A percentile compares a stretch with the other conserved stretches of the same genome.
Evolutionary conservation across 768 basidiomycete genomes (phyloP).

Genomic region (Phylloporus rhodoxanthus): DNA sequence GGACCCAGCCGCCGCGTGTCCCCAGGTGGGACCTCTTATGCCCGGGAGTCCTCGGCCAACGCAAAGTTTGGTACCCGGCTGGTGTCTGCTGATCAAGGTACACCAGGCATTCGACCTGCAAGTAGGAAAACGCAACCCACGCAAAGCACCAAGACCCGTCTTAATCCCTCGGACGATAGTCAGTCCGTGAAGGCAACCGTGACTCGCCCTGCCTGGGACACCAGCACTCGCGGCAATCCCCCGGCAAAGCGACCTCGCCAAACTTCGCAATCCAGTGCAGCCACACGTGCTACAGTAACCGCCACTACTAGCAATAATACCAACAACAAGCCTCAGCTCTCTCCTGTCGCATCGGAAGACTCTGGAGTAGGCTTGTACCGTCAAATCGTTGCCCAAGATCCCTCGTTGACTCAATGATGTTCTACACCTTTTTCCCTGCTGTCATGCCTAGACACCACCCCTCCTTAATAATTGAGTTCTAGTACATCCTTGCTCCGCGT

Average conservation of each 20-base stretch:
- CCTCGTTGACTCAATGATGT: slow-evolving; percentile 47
- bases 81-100: slow-evolving; percentile 51
- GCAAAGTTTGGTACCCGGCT: slow-evolving; percentile 90
- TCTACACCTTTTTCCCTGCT: slow-evolving; percentile 4
- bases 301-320: slow-evolving; percentile 23
- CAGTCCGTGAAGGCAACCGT: slow-evolving; percentile 67
- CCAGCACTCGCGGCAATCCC: slow-evolving; percentile 44
- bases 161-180: slow-evolving; percentile 57
- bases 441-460: slow-evolving; percentile 16
- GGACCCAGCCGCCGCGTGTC: slow-evolving; percentile 34
- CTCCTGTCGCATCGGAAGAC: slow-evolving; percentile 66
- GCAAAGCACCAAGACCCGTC: slow-evolving; percentile 38
- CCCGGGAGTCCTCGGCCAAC: slow-evolving; percentile 78
- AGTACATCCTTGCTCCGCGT: slow-evolving; percentile 16
- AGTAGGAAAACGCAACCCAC: slow-evolving; percentile 53
- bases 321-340: slow-evolving; percentile 39
- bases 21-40: slow-evolving; percentile 52
- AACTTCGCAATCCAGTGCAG: slow-evolving; percentile 66
- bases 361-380: slow-evolving; percentile 82
- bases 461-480: slow-evolving; percentile 19
- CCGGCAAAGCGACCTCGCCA: slow-evolving; percentile 60
- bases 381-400: slow-evolving; percentile 73
- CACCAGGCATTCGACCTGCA: slow-evolving; percentile 45
- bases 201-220: slow-evolving; percentile 70
- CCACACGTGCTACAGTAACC: slow-evolving; percentile 37